Evolutionary conservation across 495 filamentous ascomycete genomes (phyloP).

Genomic region (Ascobolus immersus): DNA sequence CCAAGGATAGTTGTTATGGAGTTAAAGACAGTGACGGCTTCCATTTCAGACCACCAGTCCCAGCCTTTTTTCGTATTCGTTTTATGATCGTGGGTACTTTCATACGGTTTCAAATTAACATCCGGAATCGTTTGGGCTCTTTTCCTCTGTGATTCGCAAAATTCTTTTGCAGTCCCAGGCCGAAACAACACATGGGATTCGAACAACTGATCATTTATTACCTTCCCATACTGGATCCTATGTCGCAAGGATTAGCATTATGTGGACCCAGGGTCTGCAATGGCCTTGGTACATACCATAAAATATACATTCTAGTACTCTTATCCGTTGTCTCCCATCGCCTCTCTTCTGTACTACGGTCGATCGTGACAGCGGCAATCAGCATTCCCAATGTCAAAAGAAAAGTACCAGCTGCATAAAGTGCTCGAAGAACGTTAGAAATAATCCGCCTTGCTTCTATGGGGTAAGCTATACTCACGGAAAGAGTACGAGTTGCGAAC

Average conservation of each 20-base stretch:
- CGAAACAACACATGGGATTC: slow-evolving; percentile 10
- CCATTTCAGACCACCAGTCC: neutral
- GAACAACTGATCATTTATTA: slow-evolving; percentile 15
- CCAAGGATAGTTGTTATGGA: slow-evolving; percentile 19
- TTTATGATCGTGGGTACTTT: neutral
- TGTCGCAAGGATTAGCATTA: slow-evolving; percentile 3
- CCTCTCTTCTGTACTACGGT: slow-evolving; percentile 10
- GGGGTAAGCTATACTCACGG: no score
- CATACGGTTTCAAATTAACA: neutral
- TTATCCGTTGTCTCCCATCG: neutral
- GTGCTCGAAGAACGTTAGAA: neutral
- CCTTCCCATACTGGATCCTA: slow-evolving; percentile 12
- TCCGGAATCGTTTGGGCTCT: neutral
- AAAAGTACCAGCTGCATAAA: slow-evolving; percentile 5
- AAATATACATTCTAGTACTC: no score
- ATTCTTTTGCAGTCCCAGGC: no score
- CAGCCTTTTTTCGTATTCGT: neutral
- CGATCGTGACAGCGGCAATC: slow-evolving; percentile 15
- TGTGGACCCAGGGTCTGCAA: slow-evolving; percentile 2
- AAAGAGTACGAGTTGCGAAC: no score
- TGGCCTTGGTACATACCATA: neutral
- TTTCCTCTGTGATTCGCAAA: no score
- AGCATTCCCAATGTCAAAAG: slow-evolving; percentile 9
- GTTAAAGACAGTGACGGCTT: slow-evolving; percentile 5
- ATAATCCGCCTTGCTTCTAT: no score